These are phyloP conservation scores for Aspergillus egyptiacus DNA, from an alignment of 495 filamentous ascomycete genomes.

Conservation along the genomic window DNA sequence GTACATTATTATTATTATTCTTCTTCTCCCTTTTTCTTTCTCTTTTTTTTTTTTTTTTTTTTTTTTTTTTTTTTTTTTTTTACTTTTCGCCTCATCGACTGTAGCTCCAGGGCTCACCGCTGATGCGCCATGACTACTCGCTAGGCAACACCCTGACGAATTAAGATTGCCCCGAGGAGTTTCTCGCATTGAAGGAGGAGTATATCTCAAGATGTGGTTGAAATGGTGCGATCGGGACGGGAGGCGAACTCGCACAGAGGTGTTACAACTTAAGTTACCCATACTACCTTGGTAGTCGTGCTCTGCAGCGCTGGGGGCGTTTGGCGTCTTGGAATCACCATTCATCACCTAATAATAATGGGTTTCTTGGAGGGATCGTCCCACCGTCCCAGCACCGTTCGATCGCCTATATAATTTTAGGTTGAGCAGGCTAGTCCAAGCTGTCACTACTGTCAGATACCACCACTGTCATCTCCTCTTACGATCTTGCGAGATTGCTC, in stretches of 20 bases:
- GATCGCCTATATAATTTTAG: slow-evolving; percentile 29
- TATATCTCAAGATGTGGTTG: slow-evolving; percentile 8
- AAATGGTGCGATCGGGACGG: slow-evolving; percentile 19
- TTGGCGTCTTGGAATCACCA: slow-evolving; percentile 2
- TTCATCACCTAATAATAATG: no score
- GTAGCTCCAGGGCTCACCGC: slow-evolving; percentile 9
- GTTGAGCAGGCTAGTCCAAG: slow-evolving; percentile 13
- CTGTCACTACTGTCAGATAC: neutral
- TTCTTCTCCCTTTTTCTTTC: neutral
- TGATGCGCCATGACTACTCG: neutral
- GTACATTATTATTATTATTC: neutral
- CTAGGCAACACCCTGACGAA: neutral
- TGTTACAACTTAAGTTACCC: no score
- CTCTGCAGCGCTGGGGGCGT: slow-evolving; percentile 7
- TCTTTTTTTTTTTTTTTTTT: no score
- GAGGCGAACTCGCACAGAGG: slow-evolving; percentile 12
- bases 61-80: slow-evolving; percentile 1
- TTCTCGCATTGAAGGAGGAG: neutral
- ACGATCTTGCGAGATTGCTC: neutral
- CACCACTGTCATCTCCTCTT: neutral
- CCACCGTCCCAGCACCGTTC: slow-evolving; percentile 27
- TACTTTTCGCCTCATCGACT: neutral
- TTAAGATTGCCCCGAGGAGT: slow-evolving; percentile 9
- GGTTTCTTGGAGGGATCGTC: slow-evolving; percentile 19
- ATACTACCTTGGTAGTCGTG: no score